Base-by-base conservation (phyloP, 768 basidiomycete genomes). In the Psilocybe azurescens region DNA sequence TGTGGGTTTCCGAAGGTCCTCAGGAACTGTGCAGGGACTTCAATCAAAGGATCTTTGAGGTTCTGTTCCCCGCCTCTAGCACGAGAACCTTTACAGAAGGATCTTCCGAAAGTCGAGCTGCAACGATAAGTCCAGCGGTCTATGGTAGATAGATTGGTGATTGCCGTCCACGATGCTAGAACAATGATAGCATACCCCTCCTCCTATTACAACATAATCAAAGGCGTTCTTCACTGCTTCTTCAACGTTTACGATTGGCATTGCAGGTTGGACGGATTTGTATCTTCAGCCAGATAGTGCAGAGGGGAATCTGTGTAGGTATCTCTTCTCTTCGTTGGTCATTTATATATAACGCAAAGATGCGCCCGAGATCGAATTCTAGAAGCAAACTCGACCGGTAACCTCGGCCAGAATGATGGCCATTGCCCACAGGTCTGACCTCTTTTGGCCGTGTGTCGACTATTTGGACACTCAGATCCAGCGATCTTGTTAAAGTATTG, bases 31-130 rank as follows among this genome's bases (percentile, higher is more conserved):
- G 62, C 75, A 2, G 76, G 77, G 13, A 77, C 60, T 61, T 73
- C 64, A 46, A 78, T 75, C 24, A 71, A 66, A 1, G 76, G 74
- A 60, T 80, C 79, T 38, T 72, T 69, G 1, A 76, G 60, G 30
- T 76, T 74, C 29, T 69, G 58, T 67, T 66, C 61, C 8, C 78
- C 11, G 76, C 75, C 64, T 79, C 79, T 8, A 62, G 32, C 1
- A 58, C 56, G 30, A 62, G 51, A 8, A 62, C 61, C 10, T 30
- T 53, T 2, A 62, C 24, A 24, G 61, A 48, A 39, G 62, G 62
- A 33, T 63, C 62, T 38, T 63, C 62, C 44, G 62, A 54, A 1
- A 63, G 38, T 8, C 60, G 60, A 44, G 49, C 54, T 3, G 54
- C 54, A 20, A 47, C 28, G 10, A 48, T 41, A 10, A 61, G 39